Evolutionary conservation across 768 basidiomycete species (phyloP).

Genomic region (Hysterangium stoloniferum): DNA sequence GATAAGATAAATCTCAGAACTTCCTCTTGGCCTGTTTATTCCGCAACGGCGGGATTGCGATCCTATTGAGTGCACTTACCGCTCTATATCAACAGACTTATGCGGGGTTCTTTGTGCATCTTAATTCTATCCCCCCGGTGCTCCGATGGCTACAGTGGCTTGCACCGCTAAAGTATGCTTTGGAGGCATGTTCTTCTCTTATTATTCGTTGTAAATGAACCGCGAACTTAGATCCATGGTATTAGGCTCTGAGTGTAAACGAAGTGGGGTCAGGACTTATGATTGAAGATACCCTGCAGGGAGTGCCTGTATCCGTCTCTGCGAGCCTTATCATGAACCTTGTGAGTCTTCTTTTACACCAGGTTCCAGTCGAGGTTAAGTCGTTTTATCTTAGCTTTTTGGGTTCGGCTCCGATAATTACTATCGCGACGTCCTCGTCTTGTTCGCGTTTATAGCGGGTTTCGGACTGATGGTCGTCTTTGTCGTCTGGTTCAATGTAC

Average conservation of each 20-base stretch:
- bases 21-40: constrained; percentile 83
- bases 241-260: constrained; percentile 71
- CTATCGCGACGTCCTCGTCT: constrained; percentile 81
- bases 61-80: constrained; percentile 72
- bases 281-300: constrained; percentile 71
- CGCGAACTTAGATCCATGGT: no score
- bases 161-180: constrained; percentile 71
- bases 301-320: constrained; percentile 75
- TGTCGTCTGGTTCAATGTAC: constrained; percentile 69
- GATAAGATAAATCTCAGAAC: constrained; percentile 43
- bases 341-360: constrained; percentile 34
- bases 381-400: constrained; percentile 50
- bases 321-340: constrained; percentile 82
- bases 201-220: no score
- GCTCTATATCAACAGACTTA: constrained; percentile 77
- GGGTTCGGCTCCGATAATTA: constrained; percentile 79
- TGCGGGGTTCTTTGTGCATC: constrained; percentile 90
- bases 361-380: background rate
- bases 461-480: constrained; percentile 67
- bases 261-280: constrained; percentile 84
- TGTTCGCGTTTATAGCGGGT: constrained; percentile 80
- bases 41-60: constrained; percentile 83
- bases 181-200: constrained; percentile 36
- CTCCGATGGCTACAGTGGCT: constrained; percentile 93
- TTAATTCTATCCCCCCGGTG: constrained; percentile 77